A percentile compares a stretch with the other conserved stretches of the same genome.
phyloP scores from a whole-genome alignment of 2,329 filamentous ascomycete genomes.

The Aspergillus sp. region DNA sequence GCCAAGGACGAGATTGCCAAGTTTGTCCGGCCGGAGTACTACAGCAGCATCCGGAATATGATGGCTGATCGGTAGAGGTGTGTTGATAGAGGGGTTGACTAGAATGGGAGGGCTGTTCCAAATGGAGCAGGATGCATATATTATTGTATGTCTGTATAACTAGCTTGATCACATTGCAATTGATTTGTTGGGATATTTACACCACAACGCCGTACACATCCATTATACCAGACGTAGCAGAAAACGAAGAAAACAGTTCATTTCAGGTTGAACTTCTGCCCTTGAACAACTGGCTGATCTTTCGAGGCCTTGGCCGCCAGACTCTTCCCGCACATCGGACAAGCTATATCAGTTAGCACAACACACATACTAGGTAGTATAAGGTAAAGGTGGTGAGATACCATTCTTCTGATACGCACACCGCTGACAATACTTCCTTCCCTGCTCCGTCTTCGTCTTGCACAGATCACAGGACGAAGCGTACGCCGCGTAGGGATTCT shows the following conservation, averaged over 20 bases:
- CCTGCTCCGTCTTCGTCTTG: conserved; percentile 64
- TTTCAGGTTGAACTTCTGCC: conserved; percentile 64
- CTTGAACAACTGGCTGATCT: conserved; percentile 55
- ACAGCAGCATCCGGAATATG: conserved; percentile 75
- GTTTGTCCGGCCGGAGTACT: conserved; percentile 68
- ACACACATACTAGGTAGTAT: background rate
- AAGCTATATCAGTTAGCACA: conserved; percentile 44
- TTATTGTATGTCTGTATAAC: conserved; percentile 36
- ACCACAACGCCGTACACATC: conserved; percentile 1
- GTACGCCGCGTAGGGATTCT: conserved; percentile 66
- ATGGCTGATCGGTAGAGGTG: conserved; percentile 67
- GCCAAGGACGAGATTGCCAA: conserved; percentile 81
- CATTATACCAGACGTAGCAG: background rate
- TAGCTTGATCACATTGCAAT: conserved; percentile 25
- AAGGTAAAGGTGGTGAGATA: conserved; percentile 32
- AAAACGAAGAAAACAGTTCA: conserved; percentile 32
- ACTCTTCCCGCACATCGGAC: conserved; percentile 63
- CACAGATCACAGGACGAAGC: conserved; percentile 61
- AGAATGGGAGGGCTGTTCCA: conserved; percentile 6
- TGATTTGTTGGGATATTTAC: background rate
- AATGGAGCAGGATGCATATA: conserved; percentile 31
- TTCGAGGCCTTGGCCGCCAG: conserved; percentile 45
- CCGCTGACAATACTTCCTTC: conserved; percentile 59
- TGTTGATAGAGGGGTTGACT: conserved; percentile 13
- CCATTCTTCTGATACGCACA: conserved; percentile 64